A percentile compares a stretch with the other conserved stretches of the same genome.
Evolutionary conservation across 1,284 basidiomycete species (phyloP).

Genomic region (Crucibulum parvulum): DNA sequence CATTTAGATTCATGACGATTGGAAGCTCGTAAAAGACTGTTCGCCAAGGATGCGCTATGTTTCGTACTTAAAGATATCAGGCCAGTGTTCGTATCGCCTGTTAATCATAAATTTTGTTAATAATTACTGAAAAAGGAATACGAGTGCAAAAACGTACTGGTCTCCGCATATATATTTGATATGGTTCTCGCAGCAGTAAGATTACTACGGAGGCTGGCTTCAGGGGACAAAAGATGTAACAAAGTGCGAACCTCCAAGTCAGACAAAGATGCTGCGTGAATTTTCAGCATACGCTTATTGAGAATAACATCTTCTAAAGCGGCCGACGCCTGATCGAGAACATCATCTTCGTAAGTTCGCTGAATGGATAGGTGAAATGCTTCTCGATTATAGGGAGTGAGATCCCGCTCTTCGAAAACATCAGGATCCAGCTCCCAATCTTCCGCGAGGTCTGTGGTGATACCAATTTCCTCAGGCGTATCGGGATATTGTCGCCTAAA

Average conservation of each 20-base stretch:
- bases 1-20: no score
- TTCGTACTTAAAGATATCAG: no score
- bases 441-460: no score
- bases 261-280: background rate
- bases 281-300: background rate
- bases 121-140: no score
- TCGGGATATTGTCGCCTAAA: no score
- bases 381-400: background rate
- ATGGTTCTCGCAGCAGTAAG: conserved; percentile 3
- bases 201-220: conserved; percentile 7
- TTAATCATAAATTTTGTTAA: no score
- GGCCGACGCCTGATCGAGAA: conserved; percentile 10
- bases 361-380: conserved; percentile 4
- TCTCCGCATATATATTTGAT: background rate
- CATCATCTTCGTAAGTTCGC: conserved; percentile 11
- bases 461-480: no score
- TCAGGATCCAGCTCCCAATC: background rate
- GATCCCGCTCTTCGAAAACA: background rate
- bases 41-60: no score
- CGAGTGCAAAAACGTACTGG: background rate
- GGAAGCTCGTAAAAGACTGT: no score
- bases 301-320: conserved; percentile 9
- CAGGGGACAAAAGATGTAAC: conserved; percentile 7
- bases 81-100: no score
- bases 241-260: conserved; percentile 7